Base-by-base conservation (phyloP, 2,329 filamentous ascomycete genomes). In the Fusarium albosuccineum region DNA sequence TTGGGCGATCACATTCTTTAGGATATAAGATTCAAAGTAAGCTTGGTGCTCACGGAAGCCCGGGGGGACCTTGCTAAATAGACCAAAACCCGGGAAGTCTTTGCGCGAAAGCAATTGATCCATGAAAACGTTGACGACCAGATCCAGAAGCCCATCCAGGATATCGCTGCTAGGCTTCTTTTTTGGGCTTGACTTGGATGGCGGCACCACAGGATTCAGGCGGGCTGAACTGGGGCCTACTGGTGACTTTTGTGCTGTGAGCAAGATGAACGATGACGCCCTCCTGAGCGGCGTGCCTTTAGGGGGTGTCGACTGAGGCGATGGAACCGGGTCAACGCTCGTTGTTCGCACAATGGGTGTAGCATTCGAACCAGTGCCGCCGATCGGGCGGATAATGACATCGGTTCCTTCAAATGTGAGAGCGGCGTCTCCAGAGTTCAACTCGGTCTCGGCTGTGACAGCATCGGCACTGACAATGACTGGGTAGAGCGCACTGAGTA, bases 1-100 rank as follows among this genome's bases (percentile, higher is more conserved):
- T 30, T 91, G 88, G 4, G 89, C 86, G 45, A 97, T 86, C 0
- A 92, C 89, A 67, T 91, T 91, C 29, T 90, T 88, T 17, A 98
- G 82, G 4, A 98, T 82, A 74, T 94, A 97, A 0, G 96, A 97
- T 75, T 97, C 93, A 69, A 99, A 97, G 76, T 94, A 97, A 0
- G 94, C 93, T 73, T 97, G 94, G 70, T 98, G 94, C 75, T 98
- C 96, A 70, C 95, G 89, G 73, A 97, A 97, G 0, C 95, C 94
- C 1, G 96, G 93, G 2, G 97, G 96, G 0, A 95, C 91, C 76
- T 96, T 97, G 54, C 92, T 82, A 73, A 93, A 97, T 9, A 99
- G 81, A 0, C 91, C 90, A 54, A 99, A 92, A 0, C 96, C 95
- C 3, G 91, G 85, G 74, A 98, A 99, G 54, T 99, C 96, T 75